phyloP scores from a whole-genome alignment of 352 stramenopile genomes.

The Thraustochytrium striatum region DNA sequence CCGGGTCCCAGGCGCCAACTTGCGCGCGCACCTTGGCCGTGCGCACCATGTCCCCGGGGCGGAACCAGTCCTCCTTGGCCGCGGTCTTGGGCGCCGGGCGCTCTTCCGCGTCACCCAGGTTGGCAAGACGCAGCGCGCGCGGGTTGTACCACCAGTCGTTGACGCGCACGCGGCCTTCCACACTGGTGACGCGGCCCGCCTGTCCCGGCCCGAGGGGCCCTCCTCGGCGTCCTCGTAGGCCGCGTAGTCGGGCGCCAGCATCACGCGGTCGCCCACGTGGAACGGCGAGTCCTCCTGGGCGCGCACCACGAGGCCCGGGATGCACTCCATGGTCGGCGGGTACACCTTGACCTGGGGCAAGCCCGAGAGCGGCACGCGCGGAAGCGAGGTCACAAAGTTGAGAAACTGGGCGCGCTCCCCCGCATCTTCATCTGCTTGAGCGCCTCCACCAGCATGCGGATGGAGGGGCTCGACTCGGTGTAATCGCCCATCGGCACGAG shows the following conservation, averaged over 20 bases:
- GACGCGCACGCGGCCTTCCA: slow-evolving; percentile 15
- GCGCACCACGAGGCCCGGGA: slow-evolving; percentile 9
- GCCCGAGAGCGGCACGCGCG: slow-evolving; percentile 41
- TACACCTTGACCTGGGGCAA: slow-evolving; percentile 49
- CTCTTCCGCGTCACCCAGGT: background rate
- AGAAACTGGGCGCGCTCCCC: slow-evolving; percentile 42
- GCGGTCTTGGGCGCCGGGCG: background rate
- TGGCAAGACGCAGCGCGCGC: background rate
- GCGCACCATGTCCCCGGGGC: slow-evolving; percentile 4
- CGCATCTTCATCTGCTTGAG: slow-evolving; percentile 47
- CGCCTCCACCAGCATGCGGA: slow-evolving; percentile 40
- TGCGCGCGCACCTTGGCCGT: slow-evolving; percentile 5
- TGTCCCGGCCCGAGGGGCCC: slow-evolving; percentile 19
- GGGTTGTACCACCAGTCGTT: slow-evolving; percentile 23
- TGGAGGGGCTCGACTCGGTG: background rate
- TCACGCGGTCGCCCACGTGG: slow-evolving; percentile 16
- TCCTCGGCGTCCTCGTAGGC: background rate
- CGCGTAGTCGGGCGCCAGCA: background rate
- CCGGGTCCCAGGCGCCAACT: slow-evolving; percentile 12
- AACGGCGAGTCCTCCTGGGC: slow-evolving; percentile 17
- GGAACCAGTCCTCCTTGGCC: slow-evolving; percentile 11
- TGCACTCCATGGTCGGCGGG: slow-evolving; percentile 43
- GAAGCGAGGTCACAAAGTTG: slow-evolving; percentile 43
- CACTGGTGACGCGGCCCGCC: background rate
- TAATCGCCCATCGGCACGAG: slow-evolving; percentile 45